Evolutionary conservation across 2,329 filamentous ascomycete genomes (phyloP).

Genomic region (Calonectria crousiana): DNA sequence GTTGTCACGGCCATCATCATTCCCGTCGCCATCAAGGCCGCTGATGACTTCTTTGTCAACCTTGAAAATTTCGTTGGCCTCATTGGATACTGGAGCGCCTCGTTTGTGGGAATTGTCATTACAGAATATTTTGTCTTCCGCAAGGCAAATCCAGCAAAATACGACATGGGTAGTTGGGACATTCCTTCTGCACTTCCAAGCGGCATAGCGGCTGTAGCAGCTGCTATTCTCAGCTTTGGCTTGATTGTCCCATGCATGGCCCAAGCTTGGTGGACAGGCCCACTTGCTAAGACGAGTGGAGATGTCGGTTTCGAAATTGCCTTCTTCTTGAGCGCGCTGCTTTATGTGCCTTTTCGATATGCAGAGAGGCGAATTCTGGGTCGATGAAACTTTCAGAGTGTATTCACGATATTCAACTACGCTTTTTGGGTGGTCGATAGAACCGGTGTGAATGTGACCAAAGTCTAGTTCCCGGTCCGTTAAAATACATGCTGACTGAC

Average conservation of each 20-base stretch:
- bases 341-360: not conserved
- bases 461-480: not conserved
- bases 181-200: not conserved
- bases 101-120: not conserved
- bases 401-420: not conserved
- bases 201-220: not conserved
- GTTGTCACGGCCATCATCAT: not conserved
- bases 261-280: not conserved
- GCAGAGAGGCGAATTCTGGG: not conserved
- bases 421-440: not conserved
- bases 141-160: not conserved
- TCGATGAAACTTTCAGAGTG: not conserved
- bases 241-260: not conserved
- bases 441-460: not conserved
- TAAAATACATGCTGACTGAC: not conserved
- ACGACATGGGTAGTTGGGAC: not conserved
- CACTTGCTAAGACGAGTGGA: not conserved
- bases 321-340: not conserved
- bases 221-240: not conserved
- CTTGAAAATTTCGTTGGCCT: not conserved
- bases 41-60: not conserved
- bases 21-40: not conserved
- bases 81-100: slow-evolving; percentile 2
- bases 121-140: not conserved
- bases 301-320: not conserved